Percentiles rank a stretch among this genome's conserved stretches.
Evolutionary conservation across 73 alveolate genomes (phyloP).

Genomic region (Paramecium primaurelia): DNA sequence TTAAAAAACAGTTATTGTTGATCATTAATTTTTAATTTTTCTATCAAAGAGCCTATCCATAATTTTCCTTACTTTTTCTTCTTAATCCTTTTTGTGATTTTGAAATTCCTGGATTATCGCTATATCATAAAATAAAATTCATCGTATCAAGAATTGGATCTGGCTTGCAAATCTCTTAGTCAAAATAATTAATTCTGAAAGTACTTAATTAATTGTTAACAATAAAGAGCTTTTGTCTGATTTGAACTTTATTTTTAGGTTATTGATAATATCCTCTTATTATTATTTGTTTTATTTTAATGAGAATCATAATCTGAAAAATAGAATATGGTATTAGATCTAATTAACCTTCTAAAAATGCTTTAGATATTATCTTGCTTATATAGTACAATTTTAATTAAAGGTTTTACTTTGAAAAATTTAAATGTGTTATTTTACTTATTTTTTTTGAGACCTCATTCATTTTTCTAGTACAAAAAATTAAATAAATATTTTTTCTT

Average conservation of each 20-base stretch:
- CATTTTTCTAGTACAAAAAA: not conserved
- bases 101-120: constrained; percentile 21
- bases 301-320: not conserved
- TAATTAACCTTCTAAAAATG: constrained; percentile 22
- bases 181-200: too few relatives aligned
- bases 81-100: constrained; percentile 26
- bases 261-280: not conserved
- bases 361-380: not conserved
- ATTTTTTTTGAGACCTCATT: not conserved
- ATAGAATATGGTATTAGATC: not conserved
- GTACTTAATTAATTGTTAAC: too few relatives aligned
- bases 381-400: not conserved
- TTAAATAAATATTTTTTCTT: constrained; percentile 33
- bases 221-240: not conserved
- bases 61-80: not conserved
- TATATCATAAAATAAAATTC: constrained; percentile 7
- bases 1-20: too few relatives aligned
- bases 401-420: not conserved
- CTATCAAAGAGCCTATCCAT: too few relatives aligned
- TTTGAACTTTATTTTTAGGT: not conserved
- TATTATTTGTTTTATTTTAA: not conserved
- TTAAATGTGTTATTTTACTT: not conserved
- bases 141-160: constrained; percentile 33
- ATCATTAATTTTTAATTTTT: too few relatives aligned
- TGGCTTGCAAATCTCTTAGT: not conserved